A percentile compares a stretch with the other conserved stretches of the same genome.
Evolutionary conservation across 495 filamentous ascomycete species (phyloP).

Genomic region (Lasiosphaeria hispida): DNA sequence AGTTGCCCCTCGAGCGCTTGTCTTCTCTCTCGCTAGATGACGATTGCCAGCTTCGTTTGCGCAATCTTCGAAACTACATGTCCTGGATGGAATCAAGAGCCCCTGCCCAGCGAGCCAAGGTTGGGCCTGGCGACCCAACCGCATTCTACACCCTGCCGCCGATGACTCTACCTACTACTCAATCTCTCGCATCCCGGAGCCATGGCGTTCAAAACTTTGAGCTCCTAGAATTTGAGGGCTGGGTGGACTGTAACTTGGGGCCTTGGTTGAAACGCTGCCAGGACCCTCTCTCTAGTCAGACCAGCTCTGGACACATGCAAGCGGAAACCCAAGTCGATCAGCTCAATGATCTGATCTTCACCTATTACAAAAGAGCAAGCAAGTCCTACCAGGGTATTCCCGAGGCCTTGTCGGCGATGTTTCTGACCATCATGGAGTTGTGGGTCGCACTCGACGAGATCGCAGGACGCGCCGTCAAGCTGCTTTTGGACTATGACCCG

Average conservation of each 20-base stretch:
- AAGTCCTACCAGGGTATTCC: constrained; percentile 43
- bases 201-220: background rate
- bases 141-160: background rate
- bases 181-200: no score
- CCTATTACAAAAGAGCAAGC: constrained; percentile 24
- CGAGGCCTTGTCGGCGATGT: constrained; percentile 55
- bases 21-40: constrained; percentile 2
- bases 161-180: background rate
- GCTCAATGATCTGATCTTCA: constrained; percentile 18
- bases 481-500: constrained; percentile 53
- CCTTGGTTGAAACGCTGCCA: background rate
- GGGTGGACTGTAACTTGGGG: constrained; percentile 25
- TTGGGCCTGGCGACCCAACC: constrained; percentile 14
- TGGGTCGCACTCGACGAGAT: constrained; percentile 61
- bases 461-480: constrained; percentile 34
- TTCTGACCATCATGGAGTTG: constrained; percentile 58
- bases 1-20: background rate
- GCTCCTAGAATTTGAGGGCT: constrained; percentile 20
- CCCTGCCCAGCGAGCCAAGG: background rate
- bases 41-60: constrained; percentile 17
- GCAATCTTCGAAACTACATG: background rate
- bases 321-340: background rate
- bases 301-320: background rate
- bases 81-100: constrained; percentile 9
- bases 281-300: no score